Evolutionary conservation across 2,329 filamentous ascomycete genomes (phyloP), one percentile per base, ranked within the genome.

Genomic region (Trichoderma atroviride): DNA sequence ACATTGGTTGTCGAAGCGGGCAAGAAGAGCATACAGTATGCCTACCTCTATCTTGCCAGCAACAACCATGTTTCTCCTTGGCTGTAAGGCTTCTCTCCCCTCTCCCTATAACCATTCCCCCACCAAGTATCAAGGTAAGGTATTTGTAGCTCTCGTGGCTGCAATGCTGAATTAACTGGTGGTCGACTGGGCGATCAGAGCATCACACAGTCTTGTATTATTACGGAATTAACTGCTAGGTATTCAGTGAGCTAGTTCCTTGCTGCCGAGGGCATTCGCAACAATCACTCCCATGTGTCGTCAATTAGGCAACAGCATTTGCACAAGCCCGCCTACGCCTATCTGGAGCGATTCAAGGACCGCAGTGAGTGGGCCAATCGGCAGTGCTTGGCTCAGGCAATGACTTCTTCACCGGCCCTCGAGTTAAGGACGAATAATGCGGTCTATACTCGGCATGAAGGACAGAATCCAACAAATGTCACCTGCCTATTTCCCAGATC

Each of bases 401-500:
- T 70, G 62, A 47, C 63, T 67, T 50, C 55, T 67, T 56, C 68
- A 57, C 50, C 47, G 14, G 27, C 50, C 50, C 31, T 55, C 24
- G 57, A 59, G 56, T 55, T 33, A 14, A 58, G 22, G 56, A 60
- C 62, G 31, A 55, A 52, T n/a, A 53, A 70, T 27, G n/a, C 68
- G 19, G 47, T 27, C 57, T 65, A 57, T 50, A 57, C 29, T 67
- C 57, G 56, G 37, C 62, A 47, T 56, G 22, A 37, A 33, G 57
- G 22, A 16, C 57, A 35, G 50, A 59, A 19, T 53, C 47, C 57
- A n/a, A 24, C 57, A 57, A 61, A 68, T 55, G 57, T 57, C 27
- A 63, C 68, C 24, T 40, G 37, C 50, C 68, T 65, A 22, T 58
- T 55, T 27, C 78, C 73, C 57, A 74, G 74, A 4, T 61, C 70